Percentiles rank a stretch among this genome's conserved stretches.
phyloP scores from a whole-genome alignment of 2,329 filamentous ascomycete genomes.

The Aureobasidium sp. region DNA sequence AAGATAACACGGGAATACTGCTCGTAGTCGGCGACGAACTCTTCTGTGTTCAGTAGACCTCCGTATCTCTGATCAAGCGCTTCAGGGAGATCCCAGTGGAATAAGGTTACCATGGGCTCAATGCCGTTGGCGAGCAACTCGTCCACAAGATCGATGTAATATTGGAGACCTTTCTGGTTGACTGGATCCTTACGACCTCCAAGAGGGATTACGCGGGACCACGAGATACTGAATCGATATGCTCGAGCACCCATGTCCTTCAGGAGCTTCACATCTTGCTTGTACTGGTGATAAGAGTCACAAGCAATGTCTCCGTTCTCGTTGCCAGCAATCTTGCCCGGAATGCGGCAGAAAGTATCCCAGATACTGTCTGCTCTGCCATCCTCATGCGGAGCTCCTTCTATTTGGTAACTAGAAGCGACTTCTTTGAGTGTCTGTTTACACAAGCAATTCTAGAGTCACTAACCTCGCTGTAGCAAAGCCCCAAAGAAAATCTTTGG shows the following conservation, averaged over 20 bases:
- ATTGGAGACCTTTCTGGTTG: slow-evolving; percentile 68
- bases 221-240: slow-evolving; percentile 84
- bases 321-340: slow-evolving; percentile 74
- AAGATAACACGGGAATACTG: slow-evolving; percentile 71
- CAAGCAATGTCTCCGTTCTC: slow-evolving; percentile 69
- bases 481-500: slow-evolving; percentile 36
- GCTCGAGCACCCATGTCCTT: slow-evolving; percentile 63
- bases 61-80: slow-evolving; percentile 72
- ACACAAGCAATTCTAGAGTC: background rate
- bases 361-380: slow-evolving; percentile 78
- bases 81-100: slow-evolving; percentile 82
- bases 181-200: slow-evolving; percentile 67
- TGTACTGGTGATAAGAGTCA: slow-evolving; percentile 75
- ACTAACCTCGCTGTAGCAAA: slow-evolving; percentile 58
- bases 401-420: slow-evolving; percentile 70
- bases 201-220: slow-evolving; percentile 76
- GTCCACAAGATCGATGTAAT: slow-evolving; percentile 72
- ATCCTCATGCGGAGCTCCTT: slow-evolving; percentile 65
- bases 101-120: slow-evolving; percentile 73
- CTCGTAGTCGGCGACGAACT: slow-evolving; percentile 75
- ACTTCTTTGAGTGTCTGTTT: background rate
- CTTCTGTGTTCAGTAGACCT: slow-evolving; percentile 68
- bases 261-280: slow-evolving; percentile 68
- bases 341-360: slow-evolving; percentile 77
- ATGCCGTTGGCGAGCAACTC: slow-evolving; percentile 70